phyloP scores from a whole-genome alignment of 257 asterid species.

The Solanum pimpinellifolium region DNA sequence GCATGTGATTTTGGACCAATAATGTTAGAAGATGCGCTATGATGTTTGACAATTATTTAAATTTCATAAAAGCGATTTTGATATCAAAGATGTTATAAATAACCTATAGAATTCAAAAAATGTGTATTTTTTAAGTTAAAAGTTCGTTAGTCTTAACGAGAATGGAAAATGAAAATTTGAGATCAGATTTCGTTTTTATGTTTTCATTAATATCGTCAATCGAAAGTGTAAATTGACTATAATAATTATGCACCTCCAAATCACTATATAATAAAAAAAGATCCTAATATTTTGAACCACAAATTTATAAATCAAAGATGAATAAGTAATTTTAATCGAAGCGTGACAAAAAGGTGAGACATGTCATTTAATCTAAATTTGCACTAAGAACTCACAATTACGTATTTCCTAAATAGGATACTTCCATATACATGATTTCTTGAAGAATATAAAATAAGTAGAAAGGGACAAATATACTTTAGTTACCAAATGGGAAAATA shows the following conservation, averaged over 20 bases:
- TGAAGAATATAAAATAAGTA: background rate
- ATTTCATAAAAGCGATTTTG: background rate
- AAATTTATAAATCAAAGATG: background rate
- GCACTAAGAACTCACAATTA: background rate
- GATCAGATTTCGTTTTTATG: background rate
- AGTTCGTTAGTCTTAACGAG: background rate
- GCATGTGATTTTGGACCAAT: background rate
- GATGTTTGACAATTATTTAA: background rate
- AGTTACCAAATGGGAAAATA: background rate
- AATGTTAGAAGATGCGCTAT: background rate
- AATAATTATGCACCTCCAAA: background rate
- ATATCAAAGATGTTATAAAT: background rate
- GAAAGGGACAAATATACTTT: background rate
- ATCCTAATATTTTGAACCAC: background rate
- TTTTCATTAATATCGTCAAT: too few species aligned
- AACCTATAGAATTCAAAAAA: too few species aligned
- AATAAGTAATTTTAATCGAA: background rate
- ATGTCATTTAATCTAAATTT: background rate
- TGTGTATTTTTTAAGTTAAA: background rate
- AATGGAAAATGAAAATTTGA: background rate
- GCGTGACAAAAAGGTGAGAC: background rate
- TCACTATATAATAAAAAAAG: background rate
- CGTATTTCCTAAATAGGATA: background rate
- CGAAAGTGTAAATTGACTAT: background rate
- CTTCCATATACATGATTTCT: background rate